phyloP scores from a whole-genome alignment of 352 stramenopile genomes.

The Phytophthora tentaculata region DNA sequence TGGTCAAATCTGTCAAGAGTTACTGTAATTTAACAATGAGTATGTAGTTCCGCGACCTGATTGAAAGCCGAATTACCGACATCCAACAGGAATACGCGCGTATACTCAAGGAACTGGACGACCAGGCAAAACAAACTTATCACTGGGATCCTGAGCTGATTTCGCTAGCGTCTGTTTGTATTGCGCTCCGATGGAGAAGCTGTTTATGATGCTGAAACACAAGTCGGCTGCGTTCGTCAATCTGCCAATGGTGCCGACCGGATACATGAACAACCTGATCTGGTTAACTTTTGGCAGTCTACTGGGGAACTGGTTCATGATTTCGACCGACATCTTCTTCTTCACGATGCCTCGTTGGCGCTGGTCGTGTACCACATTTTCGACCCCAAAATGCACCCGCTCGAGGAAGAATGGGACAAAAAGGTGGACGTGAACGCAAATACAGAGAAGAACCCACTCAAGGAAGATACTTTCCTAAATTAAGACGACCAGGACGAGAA shows the following conservation, averaged over 20 bases:
- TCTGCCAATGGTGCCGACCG: slow-evolving; percentile 48
- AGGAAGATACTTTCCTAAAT: slow-evolving; percentile 8
- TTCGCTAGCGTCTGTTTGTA: slow-evolving; percentile 51
- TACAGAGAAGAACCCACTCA: slow-evolving; percentile 16
- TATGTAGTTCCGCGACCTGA: too few relatives aligned
- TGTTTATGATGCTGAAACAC: slow-evolving; percentile 45
- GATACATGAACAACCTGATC: slow-evolving; percentile 51
- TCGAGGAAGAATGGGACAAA: slow-evolving; percentile 26
- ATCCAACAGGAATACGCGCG: too few relatives aligned
- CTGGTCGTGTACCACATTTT: slow-evolving; percentile 34
- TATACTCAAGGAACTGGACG: too few relatives aligned
- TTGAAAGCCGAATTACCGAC: too few relatives aligned
- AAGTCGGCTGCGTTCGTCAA: slow-evolving; percentile 60
- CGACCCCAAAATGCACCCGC: slow-evolving; percentile 39
- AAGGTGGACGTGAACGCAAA: slow-evolving; percentile 15
- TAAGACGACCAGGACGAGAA: slow-evolving; percentile 24
- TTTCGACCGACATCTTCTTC: slow-evolving; percentile 42
- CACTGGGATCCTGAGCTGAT: slow-evolving; percentile 49
- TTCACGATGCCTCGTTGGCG: slow-evolving; percentile 33
- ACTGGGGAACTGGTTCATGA: slow-evolving; percentile 45
- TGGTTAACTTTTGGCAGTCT: slow-evolving; percentile 56
- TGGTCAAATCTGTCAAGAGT: too few relatives aligned
- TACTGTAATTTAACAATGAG: too few relatives aligned
- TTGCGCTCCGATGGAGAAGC: slow-evolving; percentile 49
- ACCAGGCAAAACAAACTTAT: too few relatives aligned